Evolutionary conservation across 2,329 filamentous ascomycete species (phyloP).

Genomic region (Setomelanomma holmii): DNA sequence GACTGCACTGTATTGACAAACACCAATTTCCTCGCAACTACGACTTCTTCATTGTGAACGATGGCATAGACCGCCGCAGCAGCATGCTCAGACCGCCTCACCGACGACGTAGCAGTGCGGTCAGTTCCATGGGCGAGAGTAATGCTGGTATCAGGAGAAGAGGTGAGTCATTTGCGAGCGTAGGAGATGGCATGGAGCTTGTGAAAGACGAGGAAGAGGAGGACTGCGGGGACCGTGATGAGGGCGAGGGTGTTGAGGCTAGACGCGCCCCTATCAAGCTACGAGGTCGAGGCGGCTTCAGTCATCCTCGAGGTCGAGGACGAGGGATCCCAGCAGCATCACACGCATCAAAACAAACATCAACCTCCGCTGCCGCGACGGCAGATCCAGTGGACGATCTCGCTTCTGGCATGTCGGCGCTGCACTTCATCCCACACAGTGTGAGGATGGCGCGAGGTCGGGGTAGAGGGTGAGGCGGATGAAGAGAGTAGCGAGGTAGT

Average conservation of each 20-base stretch:
- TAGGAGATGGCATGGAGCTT: slow-evolving; percentile 32
- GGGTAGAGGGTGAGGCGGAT: slow-evolving; percentile 25
- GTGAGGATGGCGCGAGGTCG: slow-evolving; percentile 30
- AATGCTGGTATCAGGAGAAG: slow-evolving; percentile 13
- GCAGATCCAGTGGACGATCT: slow-evolving; percentile 69
- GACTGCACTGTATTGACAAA: slow-evolving; percentile 87
- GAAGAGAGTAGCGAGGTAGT: slow-evolving; percentile 5
- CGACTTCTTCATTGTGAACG: slow-evolving; percentile 71
- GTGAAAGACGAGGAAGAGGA: slow-evolving; percentile 17
- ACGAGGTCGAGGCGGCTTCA: slow-evolving; percentile 41
- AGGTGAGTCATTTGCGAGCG: slow-evolving; percentile 28
- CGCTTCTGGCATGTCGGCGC: slow-evolving; percentile 71
- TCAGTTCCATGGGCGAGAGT: slow-evolving; percentile 21
- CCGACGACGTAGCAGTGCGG: slow-evolving; percentile 40
- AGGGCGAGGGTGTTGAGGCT: slow-evolving; percentile 14
- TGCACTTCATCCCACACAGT: slow-evolving; percentile 71
- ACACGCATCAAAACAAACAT: neutral
- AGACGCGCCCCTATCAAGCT: slow-evolving; percentile 30
- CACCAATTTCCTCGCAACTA: slow-evolving; percentile 78
- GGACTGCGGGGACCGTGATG: slow-evolving; percentile 6
- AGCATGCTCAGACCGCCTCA: slow-evolving; percentile 71
- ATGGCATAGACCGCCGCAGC: slow-evolving; percentile 84
- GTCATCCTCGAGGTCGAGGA: slow-evolving; percentile 25
- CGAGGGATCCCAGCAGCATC: slow-evolving; percentile 16
- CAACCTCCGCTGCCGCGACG: slow-evolving; percentile 1